Evolutionary conservation across 2,329 filamentous ascomycete genomes (phyloP).

Genomic region (Aspergillus costaricaensis): DNA sequence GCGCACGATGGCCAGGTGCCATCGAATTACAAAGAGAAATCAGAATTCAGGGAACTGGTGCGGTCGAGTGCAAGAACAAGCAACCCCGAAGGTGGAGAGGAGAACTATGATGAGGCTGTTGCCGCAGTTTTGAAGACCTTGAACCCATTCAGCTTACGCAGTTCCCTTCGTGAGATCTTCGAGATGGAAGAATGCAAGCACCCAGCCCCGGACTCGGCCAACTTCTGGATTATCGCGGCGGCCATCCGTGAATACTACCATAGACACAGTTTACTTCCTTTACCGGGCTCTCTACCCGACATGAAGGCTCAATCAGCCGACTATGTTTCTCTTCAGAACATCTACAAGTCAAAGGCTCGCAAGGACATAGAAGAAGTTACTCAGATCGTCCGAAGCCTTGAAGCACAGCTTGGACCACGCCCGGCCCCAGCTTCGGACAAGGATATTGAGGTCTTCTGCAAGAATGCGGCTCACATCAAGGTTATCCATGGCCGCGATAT

Average conservation of each 20-base stretch:
- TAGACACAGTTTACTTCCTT: slow-evolving; percentile 71
- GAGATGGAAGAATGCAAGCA: slow-evolving; percentile 63
- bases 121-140: slow-evolving; percentile 87
- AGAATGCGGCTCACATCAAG: slow-evolving; percentile 90
- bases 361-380: slow-evolving; percentile 76
- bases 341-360: slow-evolving; percentile 88
- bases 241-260: slow-evolving; percentile 77
- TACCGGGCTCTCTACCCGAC: slow-evolving; percentile 86
- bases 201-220: slow-evolving; percentile 52
- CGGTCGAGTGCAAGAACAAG: slow-evolving; percentile 66
- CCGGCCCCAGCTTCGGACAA: slow-evolving; percentile 58
- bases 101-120: slow-evolving; percentile 94
- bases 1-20: slow-evolving; percentile 69
- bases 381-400: slow-evolving; percentile 60
- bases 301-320: slow-evolving; percentile 95
- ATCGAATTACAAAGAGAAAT: slow-evolving; percentile 79
- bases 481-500: slow-evolving; percentile 69
- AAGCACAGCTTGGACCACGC: slow-evolving; percentile 52
- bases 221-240: slow-evolving; percentile 86
- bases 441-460: slow-evolving; percentile 91
- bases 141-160: slow-evolving; percentile 66
- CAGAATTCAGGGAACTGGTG: slow-evolving; percentile 73
- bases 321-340: slow-evolving; percentile 86
- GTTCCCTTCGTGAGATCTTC: slow-evolving; percentile 75
- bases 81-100: slow-evolving; percentile 83